Base-by-base conservation (phyloP, 805 yeast genomes). In the Teunomyces pallodes region DNA sequence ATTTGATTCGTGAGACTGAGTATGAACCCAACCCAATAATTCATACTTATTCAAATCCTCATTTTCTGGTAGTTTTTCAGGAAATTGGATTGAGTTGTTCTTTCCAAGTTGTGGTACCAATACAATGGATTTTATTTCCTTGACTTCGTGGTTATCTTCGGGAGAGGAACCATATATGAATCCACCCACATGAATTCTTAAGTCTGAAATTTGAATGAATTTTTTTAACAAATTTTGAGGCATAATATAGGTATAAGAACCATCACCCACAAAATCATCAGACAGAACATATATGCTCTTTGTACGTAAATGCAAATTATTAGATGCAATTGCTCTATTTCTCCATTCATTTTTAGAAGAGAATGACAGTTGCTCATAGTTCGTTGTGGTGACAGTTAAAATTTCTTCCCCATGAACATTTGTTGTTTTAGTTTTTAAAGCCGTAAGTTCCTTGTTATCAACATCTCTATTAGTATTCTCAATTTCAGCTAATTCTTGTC, bases 351-450 rank as follows among this genome's bases (percentile, higher is more conserved):
- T 83, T 62, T 82, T 84, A 1, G 97, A 88, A 41, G 84, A 76
- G 62, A 94, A 94, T 12, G 84, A 70, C 69, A 83, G 84, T 58
- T 89, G 94, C 63, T 90, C 99, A 61, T 87, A 91, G 53, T 82
- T 82, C 13, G 91, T 83, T 0, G 98, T 90, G 0, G 98, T 90
- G 28, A 92, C 96, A 0, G 96, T 92, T 36, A 87, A 86, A 58
- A 94, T 92, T 58, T 91, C 95, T 61, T 94, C 99, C 30, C 99
- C 99, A 60, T 91, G 97, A 2, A 88, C 96, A 61, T 90, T 94
- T 24, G 84, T 83, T 0, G 96, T 87, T 48, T 84, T 86, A 0
- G 96, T 83, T 57, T 89, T 90, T 56, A 85, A 77, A 0, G 96
- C 94, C 0, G 90, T 81, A 29, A 84, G 68, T 54, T 86, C 85